Evolutionary conservation across 306 rosid species (phyloP).

Genomic region (Citrullus amarus): DNA sequence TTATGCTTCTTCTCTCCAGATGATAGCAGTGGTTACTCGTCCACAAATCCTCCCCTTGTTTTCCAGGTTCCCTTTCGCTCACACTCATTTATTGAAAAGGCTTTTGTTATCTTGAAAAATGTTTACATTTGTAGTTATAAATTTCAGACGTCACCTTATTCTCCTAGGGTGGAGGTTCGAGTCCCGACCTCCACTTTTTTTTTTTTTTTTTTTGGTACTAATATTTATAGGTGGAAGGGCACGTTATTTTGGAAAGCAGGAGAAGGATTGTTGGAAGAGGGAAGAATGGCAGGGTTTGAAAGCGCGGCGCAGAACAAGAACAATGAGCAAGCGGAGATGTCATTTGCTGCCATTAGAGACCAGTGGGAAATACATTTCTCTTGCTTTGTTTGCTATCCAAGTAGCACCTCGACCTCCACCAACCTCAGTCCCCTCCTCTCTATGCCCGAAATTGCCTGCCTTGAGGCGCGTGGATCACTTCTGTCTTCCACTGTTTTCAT

Average conservation of each 20-base stretch:
- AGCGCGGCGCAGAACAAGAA: constrained; percentile 13
- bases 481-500: constrained; percentile 38
- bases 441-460: constrained; percentile 29
- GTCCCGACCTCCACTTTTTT: too few relatives aligned
- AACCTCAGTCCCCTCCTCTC: constrained; percentile 36
- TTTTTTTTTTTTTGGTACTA: too few relatives aligned
- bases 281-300: constrained; percentile 37
- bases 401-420: constrained; percentile 17
- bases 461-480: constrained; percentile 64
- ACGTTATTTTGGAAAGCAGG: not conserved
- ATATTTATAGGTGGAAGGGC: not conserved
- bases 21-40: not conserved
- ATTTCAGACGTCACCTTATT: too few relatives aligned
- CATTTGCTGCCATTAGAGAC: constrained; percentile 18
- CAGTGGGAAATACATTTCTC: constrained; percentile 71
- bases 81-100: not conserved
- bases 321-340: constrained; percentile 1
- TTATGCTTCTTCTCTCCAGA: not conserved
- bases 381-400: constrained; percentile 55
- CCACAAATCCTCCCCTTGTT: not conserved
- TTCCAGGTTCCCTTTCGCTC: not conserved
- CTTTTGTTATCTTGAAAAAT: not conserved
- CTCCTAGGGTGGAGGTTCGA: too few relatives aligned
- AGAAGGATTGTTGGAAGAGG: not conserved
- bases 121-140: not conserved